These are phyloP conservation scores for Neofusicoccum ribis DNA, from an alignment of 2,329 filamentous ascomycete species.

Conservation along the genomic window DNA sequence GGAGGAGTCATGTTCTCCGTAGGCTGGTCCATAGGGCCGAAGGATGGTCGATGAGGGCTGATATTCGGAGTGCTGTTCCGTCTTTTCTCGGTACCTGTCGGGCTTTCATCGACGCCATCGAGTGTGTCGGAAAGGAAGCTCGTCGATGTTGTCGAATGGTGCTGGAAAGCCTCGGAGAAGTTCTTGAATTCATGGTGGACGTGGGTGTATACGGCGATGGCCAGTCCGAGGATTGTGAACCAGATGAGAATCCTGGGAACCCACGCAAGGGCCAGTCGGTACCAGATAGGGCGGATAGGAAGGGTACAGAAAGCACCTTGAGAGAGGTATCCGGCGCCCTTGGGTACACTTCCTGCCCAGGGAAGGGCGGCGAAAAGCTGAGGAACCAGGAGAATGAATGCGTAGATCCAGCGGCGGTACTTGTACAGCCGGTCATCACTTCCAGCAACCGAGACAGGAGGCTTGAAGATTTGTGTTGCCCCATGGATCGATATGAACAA, in stretches of 20 bases:
- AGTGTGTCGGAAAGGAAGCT: background rate
- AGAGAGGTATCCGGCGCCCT: constrained; percentile 57
- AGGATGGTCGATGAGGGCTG: background rate
- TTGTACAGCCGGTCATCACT: constrained; percentile 65
- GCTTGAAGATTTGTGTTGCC: constrained; percentile 68
- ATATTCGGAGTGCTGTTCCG: background rate
- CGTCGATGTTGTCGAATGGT: background rate
- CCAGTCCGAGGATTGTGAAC: constrained; percentile 62
- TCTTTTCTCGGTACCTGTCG: background rate
- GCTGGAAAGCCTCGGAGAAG: constrained; percentile 8
- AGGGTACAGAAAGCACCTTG: constrained; percentile 70
- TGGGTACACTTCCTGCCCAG: constrained; percentile 54
- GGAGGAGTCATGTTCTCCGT: background rate
- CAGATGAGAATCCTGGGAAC: constrained; percentile 72
- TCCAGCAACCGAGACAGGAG: constrained; percentile 44
- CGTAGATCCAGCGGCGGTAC: constrained; percentile 62
- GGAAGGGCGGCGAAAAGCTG: constrained; percentile 61
- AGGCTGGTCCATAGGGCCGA: background rate
- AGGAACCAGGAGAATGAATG: constrained; percentile 59
- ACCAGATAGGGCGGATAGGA: constrained; percentile 67
- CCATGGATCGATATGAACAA: constrained; percentile 74
- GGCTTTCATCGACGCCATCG: background rate
- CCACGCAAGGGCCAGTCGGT: constrained; percentile 68
- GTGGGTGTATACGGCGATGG: constrained; percentile 69
- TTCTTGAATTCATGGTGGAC: constrained; percentile 12